These are phyloP conservation scores for Neofusicoccum parvum DNA, from an alignment of 2,329 filamentous ascomycete genomes.

Conservation along the genomic window DNA sequence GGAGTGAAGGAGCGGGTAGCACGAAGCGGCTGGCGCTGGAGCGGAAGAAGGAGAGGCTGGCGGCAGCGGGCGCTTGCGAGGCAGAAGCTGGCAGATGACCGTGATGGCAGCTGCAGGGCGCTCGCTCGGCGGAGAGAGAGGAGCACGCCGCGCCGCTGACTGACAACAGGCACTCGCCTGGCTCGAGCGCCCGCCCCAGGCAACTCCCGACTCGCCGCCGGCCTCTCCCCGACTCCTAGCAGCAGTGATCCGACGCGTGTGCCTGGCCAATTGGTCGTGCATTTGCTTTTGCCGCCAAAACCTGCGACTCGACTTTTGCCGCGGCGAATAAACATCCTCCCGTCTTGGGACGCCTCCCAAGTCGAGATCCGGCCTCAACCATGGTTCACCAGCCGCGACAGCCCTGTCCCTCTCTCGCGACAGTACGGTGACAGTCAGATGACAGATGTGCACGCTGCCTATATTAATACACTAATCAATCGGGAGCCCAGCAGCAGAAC, in stretches of 20 bases:
- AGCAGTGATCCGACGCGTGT: neutral
- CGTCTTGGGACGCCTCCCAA: neutral
- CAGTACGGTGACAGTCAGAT: neutral
- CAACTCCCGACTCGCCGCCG: neutral
- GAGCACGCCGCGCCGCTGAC: neutral
- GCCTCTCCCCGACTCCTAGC: neutral
- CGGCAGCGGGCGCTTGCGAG: neutral
- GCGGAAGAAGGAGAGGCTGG: slow-evolving; percentile 3
- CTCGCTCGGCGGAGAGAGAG: neutral
- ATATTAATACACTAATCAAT: neutral
- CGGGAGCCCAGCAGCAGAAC: neutral
- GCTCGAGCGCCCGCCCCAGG: neutral
- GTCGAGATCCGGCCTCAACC: neutral
- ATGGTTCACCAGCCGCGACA: neutral
- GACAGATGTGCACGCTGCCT: neutral
- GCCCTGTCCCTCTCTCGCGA: neutral
- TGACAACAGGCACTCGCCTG: neutral
- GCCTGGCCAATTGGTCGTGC: neutral
- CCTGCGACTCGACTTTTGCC: neutral
- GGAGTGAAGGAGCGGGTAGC: slow-evolving; percentile 6
- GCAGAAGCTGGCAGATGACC: slow-evolving; percentile 12
- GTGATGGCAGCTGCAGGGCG: neutral
- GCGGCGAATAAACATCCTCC: neutral
- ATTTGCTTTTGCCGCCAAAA: neutral
- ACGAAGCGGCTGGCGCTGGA: neutral